Evolutionary conservation across 306 rosid species (phyloP), one percentile per base, ranked within the genome.

Genomic region (Medicago ruthenica): DNA sequence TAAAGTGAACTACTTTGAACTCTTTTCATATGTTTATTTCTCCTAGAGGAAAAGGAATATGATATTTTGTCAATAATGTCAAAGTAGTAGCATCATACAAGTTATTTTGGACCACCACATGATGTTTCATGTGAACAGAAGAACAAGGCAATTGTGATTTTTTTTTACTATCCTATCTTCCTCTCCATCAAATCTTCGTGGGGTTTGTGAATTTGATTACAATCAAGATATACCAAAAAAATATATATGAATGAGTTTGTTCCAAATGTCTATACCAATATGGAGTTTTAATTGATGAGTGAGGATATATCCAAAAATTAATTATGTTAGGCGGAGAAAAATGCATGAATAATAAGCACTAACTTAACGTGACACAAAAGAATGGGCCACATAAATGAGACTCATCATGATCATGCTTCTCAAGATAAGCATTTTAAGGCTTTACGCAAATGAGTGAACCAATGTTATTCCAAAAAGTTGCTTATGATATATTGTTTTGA

Each of bases 381-480:
- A 70, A 51, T 59, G 84, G 84, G 50, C 87, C 85, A 77, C 76
- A 64, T 15, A 47, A 74, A 3, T 48, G 77, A 44, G 67, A 67
- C 11, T 76, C 3, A 9, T 59, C 65, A 27, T 60, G 17, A 34
- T 34, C 83, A 47, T 63, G 65, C 69, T 15, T 55, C 66, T 61
- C 24, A 70, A 68, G 88, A 82, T 82, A 82, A 81, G 84, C 76
- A 85, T 85, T 76, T 7, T 37, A 76, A 10, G 80, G 82, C 75
- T 60, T 67, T 79, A 82, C 88, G 86, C 67, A 82, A 80, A 75
- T 82, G 40, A 39, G 63, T 44, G 83, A 81, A 50, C 31, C 77
- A 76, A 59, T 47, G 22, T 51, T 13, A 15, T 60, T 53, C 76
- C 55, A n/a, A 62, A 84, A 70, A 77, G 9, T 57, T 27, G 69